Base-by-base conservation (phyloP, 805 yeast species). In the Kuraishia hungarica region DNA sequence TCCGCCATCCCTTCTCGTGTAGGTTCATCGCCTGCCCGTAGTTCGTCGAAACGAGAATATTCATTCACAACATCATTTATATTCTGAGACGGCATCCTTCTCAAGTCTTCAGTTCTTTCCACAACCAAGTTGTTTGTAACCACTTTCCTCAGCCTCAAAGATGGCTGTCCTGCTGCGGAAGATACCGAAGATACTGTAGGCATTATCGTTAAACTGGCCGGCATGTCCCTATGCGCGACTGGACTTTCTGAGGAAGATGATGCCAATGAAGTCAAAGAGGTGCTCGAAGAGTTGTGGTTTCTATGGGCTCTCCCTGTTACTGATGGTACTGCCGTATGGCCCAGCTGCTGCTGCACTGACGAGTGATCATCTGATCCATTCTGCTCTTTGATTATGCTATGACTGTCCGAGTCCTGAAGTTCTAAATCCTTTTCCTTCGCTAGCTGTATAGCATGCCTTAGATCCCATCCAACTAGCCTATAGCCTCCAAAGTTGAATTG, bases 401-500 rank as follows among this genome's bases (percentile, higher is more conserved):
- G 10, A n/a, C 48, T 51, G 20, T 21, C 19, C 53, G 26, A 19
- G 56, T 60, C n/a, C 60, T 58, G 8, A 15, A 28, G 22, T 22
- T 50, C 52, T 20, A 24, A 19, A 21, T 47, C 57, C 47, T 62
- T 62, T 19, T 58, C 60, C 15, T 60, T 58, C 5, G 64, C 65
- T 24, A 53, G 55, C 23, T 62, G 59, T 7, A 58, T 54, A 11
- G 62, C 65, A 22, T 67, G 63, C 55, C 78, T 74, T 63, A 90
- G 87, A 66, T 91, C 97, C 65, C 81, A 72, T 48, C 83, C 86
- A 17, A 90, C 74, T 53, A 91, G 68, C 58, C 83, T 76, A 69
- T 84, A 86, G 54, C 87, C 79, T 1, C 97, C 97, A 50, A 86
- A 69, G 62, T 88, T 86, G 77, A 89, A 89, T 69, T 87, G 82